Base-by-base conservation (phyloP, 208 protist genomes). In the Leptomonas pyrrhocoris region DNA sequence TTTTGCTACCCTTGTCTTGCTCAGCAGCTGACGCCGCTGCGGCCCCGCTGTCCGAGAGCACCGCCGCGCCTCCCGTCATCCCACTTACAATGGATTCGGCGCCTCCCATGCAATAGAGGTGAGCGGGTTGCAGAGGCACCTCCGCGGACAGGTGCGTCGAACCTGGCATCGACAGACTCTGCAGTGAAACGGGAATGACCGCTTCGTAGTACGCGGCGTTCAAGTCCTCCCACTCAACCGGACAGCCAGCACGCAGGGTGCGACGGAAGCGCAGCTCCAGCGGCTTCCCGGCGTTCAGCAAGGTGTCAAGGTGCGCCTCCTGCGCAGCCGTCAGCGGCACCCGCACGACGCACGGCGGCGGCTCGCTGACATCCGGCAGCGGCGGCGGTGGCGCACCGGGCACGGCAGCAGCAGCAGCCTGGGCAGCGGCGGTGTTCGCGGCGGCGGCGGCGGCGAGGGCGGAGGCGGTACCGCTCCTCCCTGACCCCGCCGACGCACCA, bases 211-310 rank as follows among this genome's bases (percentile, higher is more conserved):
- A 88, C 45, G 46, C 65, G 25, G 90, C 88, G 66, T 92, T 90
- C 34, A 81, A 48, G 74, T 97, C 92, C 58, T 93, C 89, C 92
- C 92, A 97, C 19, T 97, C 89, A 2, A 80, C 49, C 42, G 89
- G 88, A n/a, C 74, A 79, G 45, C 74, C 74, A 31, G 77, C 73
- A 50, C 79, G 80, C 64, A 97, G 77, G 49, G 85, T 76, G 43
- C 92, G 92, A 18, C 75, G 65, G 53, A 96, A 71, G 15, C 56
- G 67, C 70, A 94, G 50, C 67, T 77, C 74, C 43, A 95, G 74
- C 50, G 90, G 81, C 56, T 72, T 59, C 11, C 79, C 79, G 5
- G 45, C 34, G 43, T 81, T 36, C 21, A 94, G 54, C 68, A 91
- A 68, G 16, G 64, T 40, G 58, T 91, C 83, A 11, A 95, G 67